phyloP scores from a whole-genome alignment of 2,329 filamentous ascomycete genomes.

The Paecilomyces variotii region DNA sequence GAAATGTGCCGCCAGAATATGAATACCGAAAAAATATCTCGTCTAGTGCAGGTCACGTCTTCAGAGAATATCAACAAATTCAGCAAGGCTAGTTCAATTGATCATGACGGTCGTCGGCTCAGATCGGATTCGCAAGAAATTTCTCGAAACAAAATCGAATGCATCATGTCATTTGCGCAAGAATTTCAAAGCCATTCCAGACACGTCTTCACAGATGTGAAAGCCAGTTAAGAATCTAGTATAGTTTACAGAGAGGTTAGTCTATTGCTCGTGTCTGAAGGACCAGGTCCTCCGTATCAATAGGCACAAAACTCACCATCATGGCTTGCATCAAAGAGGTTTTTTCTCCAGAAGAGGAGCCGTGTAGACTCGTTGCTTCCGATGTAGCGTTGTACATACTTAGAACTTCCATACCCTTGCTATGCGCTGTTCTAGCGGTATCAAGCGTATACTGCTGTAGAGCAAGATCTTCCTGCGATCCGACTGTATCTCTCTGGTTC shows the following conservation, averaged over 20 bases:
- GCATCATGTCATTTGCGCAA: background rate
- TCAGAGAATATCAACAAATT: background rate
- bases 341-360: conserved; percentile 29
- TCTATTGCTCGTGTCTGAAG: background rate
- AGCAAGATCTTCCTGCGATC: conserved; percentile 24
- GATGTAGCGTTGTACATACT: conserved; percentile 38
- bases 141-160: background rate
- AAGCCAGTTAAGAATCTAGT: conserved; percentile 1
- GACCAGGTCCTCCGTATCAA: background rate
- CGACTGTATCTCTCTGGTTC: conserved; percentile 17
- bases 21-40: background rate
- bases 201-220: background rate
- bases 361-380: conserved; percentile 32
- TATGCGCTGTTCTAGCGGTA: conserved; percentile 23
- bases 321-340: conserved; percentile 37
- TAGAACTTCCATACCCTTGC: conserved; percentile 32
- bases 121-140: background rate
- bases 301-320: conserved; percentile 25
- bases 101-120: background rate
- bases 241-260: background rate
- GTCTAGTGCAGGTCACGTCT: background rate
- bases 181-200: background rate
- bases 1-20: background rate
- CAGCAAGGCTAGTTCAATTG: background rate
- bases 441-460: conserved; percentile 34